Conservation (phyloP, 306 rosid genomes). For the Rosa persica region DNA sequence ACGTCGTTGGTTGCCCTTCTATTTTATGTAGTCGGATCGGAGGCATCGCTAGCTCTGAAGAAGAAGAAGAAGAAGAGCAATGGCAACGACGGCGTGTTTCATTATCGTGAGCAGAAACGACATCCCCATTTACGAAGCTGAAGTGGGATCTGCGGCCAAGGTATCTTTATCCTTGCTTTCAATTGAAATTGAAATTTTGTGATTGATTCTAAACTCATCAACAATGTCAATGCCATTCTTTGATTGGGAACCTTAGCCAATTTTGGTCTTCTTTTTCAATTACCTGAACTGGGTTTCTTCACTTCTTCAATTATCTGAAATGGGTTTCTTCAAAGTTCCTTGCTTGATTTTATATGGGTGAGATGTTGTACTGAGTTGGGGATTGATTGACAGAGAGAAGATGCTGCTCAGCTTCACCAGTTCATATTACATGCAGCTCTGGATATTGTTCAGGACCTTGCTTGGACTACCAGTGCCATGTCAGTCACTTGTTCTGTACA, state of each 20-base stretch:
- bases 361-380: constrained; percentile 8
- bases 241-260: neutral
- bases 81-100: constrained; percentile 97
- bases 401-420: constrained; percentile 96
- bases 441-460: constrained; percentile 96
- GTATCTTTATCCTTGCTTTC: constrained; percentile 32
- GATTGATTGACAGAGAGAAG: constrained; percentile 74
- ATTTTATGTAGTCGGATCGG: neutral
- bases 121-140: constrained; percentile 96
- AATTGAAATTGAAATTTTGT: neutral
- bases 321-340: neutral
- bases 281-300: neutral
- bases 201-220: neutral
- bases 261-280: too few species aligned
- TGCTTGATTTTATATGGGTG: neutral
- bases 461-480: constrained; percentile 99
- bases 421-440: constrained; percentile 92
- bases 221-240: neutral
- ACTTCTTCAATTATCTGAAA: neutral
- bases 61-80: constrained; percentile 5
- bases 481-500: constrained; percentile 32
- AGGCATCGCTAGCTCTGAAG: neutral
- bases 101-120: constrained; percentile 95
- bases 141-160: constrained; percentile 95
- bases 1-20: neutral